Conservation (phyloP, 768 basidiomycete species). For the Mycena kentingensis region DNA sequence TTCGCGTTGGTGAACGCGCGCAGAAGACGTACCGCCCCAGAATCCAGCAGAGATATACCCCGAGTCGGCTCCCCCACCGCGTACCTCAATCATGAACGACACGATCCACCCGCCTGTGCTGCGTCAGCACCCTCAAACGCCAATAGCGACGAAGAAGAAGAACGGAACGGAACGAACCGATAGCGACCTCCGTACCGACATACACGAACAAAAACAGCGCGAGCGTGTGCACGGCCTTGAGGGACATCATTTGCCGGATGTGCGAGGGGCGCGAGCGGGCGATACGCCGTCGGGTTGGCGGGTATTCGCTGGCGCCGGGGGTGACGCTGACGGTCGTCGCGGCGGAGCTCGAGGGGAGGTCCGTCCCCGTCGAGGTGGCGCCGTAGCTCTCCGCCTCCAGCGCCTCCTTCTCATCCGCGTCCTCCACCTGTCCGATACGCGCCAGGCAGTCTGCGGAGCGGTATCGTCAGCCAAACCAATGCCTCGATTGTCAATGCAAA, state of each 20-base stretch:
- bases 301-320: too few species aligned
- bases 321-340: too few species aligned
- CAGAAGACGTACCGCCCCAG: slow-evolving; percentile 37
- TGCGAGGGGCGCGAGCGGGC: slow-evolving; percentile 1
- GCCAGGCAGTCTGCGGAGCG: background rate
- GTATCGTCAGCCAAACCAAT: background rate
- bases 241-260: slow-evolving; percentile 25
- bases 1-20: background rate
- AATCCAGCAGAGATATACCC: slow-evolving; percentile 50
- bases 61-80: slow-evolving; percentile 42
- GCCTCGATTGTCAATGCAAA: background rate
- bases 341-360: too few species aligned
- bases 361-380: too few species aligned
- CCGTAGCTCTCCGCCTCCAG: background rate
- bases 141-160: background rate
- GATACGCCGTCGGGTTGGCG: too few species aligned
- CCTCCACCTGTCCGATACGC: background rate
- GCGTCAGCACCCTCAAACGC: background rate
- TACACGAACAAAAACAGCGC: slow-evolving; percentile 48
- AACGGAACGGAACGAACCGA: slow-evolving; percentile 37
- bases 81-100: slow-evolving; percentile 39
- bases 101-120: slow-evolving; percentile 48
- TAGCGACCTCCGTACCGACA: slow-evolving; percentile 36
- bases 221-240: slow-evolving; percentile 39
- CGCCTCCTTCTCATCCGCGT: too few species aligned